Evolutionary conservation across 139 green algal species (phyloP), one percentile per base, ranked within the genome.

Genomic region (Pseudopediastrum boryanum): DNA sequence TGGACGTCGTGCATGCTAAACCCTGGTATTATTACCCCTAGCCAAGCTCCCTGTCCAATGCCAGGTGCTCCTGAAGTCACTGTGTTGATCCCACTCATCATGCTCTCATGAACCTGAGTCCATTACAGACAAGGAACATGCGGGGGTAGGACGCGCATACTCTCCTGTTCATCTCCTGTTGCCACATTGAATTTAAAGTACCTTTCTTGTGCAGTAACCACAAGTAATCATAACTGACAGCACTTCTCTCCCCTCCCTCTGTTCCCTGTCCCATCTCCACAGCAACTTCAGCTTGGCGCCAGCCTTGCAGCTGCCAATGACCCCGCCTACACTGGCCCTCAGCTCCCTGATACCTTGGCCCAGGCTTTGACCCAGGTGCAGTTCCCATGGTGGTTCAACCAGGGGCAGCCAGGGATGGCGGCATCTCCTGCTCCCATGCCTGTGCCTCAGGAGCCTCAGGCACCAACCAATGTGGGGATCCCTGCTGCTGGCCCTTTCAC

Each of bases 401-500:
- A 59, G 9, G 42, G 61, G 70, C 66, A 83, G 68, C 50, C 73
- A 82, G 68, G 44, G 35, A 21, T 66, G 75, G 65, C 69, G 65
- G 4, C 80, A 63, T 13, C 80, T 74, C 0, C 77, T 74, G 0
- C 80, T 77, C 4, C 71, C 79, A 10, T 72, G 71, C 2, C 66
- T 79, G 0, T 77, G 38, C n/a, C 7, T 25, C 46, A 19, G 36
- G 48, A 61, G 48, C 39, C 12, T 21, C 12, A 4, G 33, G 21
- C n/a, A 77, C 81, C 3, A n/a, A 70, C 83, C 25, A 70, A 81
- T 51, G 72, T 82, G 27, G 87, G 87, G 27, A 81, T 91, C 21
- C 87, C 87, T n/a, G 48, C 68, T 12, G 21, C 52, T 8, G 87
- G 87, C 12, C 87, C 87, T 10, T 91, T 84, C 84, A 91, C 87